Percentiles rank a stretch among this genome's conserved stretches.
These are phyloP conservation scores for Elsinoe necatrix DNA, from an alignment of 2,329 filamentous ascomycete species.

Conservation along the genomic window DNA sequence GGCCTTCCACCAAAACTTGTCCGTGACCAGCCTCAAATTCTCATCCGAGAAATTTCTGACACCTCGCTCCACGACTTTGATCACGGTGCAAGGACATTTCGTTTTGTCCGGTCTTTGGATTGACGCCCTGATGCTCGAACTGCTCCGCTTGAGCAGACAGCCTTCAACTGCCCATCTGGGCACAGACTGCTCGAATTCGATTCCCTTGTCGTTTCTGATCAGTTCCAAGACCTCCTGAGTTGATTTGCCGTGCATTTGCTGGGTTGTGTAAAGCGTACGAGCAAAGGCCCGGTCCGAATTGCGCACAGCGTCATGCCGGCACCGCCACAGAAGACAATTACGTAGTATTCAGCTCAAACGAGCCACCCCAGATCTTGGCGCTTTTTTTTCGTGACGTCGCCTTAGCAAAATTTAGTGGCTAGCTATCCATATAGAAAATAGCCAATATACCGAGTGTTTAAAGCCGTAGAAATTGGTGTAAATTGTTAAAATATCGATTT, in stretches of 20 bases:
- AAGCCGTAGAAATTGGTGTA: too few species aligned
- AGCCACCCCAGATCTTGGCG: too few species aligned
- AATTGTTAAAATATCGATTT: too few species aligned
- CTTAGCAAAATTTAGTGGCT: too few species aligned
- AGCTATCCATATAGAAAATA: too few species aligned
- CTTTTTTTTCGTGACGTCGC: too few species aligned
- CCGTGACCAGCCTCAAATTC: not conserved
- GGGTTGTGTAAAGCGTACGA: not conserved
- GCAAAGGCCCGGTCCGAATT: not conserved
- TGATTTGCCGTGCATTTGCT: not conserved
- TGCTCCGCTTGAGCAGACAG: not conserved
- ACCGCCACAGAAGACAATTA: not conserved
- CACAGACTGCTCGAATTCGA: not conserved
- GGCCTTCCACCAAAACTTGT: not conserved
- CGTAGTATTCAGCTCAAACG: too few species aligned
- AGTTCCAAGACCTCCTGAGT: not conserved
- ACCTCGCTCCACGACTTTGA: not conserved
- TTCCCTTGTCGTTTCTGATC: not conserved
- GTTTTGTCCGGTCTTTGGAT: not conserved
- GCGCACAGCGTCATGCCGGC: not conserved
- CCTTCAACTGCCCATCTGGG: not conserved
- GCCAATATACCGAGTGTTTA: too few species aligned
- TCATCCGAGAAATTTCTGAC: not conserved
- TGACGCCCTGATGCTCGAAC: not conserved
- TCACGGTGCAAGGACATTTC: not conserved